These are phyloP conservation scores for Aspergillus chevalieri DNA, from an alignment of 2,329 filamentous ascomycete genomes.

Conservation along the genomic window DNA sequence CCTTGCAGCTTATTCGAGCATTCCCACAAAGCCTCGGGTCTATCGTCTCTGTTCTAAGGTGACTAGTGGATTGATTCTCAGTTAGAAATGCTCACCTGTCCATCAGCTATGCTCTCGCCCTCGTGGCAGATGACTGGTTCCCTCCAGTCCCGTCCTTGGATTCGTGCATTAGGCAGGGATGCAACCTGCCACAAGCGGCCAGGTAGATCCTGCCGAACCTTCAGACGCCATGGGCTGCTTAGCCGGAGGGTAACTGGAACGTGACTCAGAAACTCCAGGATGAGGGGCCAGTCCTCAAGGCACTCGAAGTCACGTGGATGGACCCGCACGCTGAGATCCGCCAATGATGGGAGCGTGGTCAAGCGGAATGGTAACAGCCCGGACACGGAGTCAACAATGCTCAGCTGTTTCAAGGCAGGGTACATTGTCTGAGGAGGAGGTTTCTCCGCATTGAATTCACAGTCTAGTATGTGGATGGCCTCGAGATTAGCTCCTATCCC, in stretches of 20 bases:
- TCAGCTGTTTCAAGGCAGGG: not conserved
- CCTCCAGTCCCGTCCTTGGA: slow-evolving; percentile 1
- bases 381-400: not conserved
- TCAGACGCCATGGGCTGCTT: not conserved
- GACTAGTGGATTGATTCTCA: no score
- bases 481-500: not conserved
- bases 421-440: not conserved
- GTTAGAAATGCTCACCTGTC: no score
- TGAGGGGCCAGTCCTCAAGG: slow-evolving; percentile 2
- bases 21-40: no score
- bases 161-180: slow-evolving; percentile 1
- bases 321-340: not conserved
- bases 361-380: not conserved
- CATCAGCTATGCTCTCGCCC: no score
- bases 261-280: not conserved
- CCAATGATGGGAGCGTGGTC: not conserved
- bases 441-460: slow-evolving; percentile 1
- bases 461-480: slow-evolving; percentile 3
- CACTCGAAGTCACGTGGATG: slow-evolving; percentile 1
- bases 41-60: no score
- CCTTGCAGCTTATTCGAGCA: no score
- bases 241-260: not conserved
- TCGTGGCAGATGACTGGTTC: no score
- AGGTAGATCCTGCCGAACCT: not conserved
- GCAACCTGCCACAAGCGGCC: slow-evolving; percentile 2